Evolutionary conservation across 1,139 yeast species (phyloP), one percentile per base, ranked within the genome.

Genomic region (Candida freyschussii): DNA sequence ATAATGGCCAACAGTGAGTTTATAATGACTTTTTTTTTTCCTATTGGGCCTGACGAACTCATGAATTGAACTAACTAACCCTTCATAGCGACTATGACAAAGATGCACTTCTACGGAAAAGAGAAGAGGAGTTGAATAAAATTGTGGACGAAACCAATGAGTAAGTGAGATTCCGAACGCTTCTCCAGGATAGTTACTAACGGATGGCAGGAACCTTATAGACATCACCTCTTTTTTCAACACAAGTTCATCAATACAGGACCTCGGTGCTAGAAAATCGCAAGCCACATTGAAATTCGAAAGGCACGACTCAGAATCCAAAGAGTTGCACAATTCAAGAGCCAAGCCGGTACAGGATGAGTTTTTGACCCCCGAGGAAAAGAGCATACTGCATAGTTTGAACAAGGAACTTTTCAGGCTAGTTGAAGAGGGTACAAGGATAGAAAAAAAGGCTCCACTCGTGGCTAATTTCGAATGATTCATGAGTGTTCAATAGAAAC

Each of bases 71-170:
- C 37, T 26, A 27, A 32, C 32, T 10, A 5, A 11, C 7, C 10
- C n/a, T 9, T 10, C 16, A 7, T 32, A 33, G 37, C 8, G 53
- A 54, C 29, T 42, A 55, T 34, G 55, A 53, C 32, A 52, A 47
- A 27, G 57, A 53, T 16, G 56, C 56, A 11, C 53, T 54, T 23
- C 46, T 55, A 26, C 46, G 52, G 27, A 39, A 47, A 3, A 44
- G 66, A 29, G 64, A 60, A 23, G 56, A 55, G 16, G 59, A 60
- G 30, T 41, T 62, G 23, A 55, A 57, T 29, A 53, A 53, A n/a
- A 62, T 62, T 28, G 67, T 62, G 12, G 49, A 56, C 17, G 60
- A 51, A 27, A 60, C 66, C 8, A 62, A 59, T 30, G 67, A 62
- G 45, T 39, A 15, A 36, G 43, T 36, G 13, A n/a, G n/a, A 14